These are phyloP conservation scores for Citrus sp. DNA, from an alignment of 345 rosid species.

Conservation along the genomic window DNA sequence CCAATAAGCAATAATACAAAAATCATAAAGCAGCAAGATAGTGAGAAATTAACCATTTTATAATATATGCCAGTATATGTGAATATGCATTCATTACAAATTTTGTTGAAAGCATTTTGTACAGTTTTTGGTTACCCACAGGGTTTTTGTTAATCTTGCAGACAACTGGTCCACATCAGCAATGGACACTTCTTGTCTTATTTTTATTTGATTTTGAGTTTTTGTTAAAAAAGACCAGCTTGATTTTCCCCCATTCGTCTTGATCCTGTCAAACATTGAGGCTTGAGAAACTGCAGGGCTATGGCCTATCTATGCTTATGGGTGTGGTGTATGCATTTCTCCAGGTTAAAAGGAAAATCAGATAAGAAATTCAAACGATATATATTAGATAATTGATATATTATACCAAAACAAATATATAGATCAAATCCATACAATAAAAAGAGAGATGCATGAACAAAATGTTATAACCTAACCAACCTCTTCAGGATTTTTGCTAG, in stretches of 20 bases:
- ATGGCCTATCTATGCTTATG: not conserved
- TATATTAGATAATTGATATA: not conserved
- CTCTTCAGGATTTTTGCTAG: slow-evolving; percentile 65
- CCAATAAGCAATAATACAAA: not conserved
- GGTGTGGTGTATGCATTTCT: not conserved
- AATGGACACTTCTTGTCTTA: not conserved
- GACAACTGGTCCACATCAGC: not conserved
- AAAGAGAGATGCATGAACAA: slow-evolving; percentile 1
- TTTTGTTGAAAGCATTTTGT: not conserved
- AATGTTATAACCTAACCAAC: slow-evolving; percentile 31
- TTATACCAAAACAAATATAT: not conserved
- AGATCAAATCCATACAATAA: not conserved
- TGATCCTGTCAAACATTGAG: not conserved
- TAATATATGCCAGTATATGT: not conserved
- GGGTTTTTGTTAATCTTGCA: not conserved
- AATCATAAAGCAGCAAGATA: not conserved
- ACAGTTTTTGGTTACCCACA: not conserved
- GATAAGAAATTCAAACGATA: not conserved
- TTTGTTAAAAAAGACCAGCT: not conserved
- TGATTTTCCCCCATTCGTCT: not conserved
- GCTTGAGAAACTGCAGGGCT: no score
- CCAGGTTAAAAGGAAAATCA: not conserved
- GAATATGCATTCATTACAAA: not conserved
- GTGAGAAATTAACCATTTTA: not conserved
- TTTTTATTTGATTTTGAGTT: no score